Conservation (phyloP, 495 filamentous ascomycete genomes). For the Hypoxylon crocopeplum region DNA sequence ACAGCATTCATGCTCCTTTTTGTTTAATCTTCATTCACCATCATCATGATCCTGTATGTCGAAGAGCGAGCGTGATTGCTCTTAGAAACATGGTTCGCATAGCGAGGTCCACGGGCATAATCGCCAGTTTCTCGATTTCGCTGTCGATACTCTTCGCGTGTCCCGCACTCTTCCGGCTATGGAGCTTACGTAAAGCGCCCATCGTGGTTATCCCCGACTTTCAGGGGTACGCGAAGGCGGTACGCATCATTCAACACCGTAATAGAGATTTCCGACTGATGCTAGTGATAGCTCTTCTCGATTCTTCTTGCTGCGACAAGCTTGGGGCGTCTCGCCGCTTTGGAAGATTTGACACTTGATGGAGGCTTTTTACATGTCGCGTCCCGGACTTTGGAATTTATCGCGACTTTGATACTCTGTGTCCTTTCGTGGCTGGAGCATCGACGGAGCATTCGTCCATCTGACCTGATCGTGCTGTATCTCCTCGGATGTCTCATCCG, state of each 20-base stretch:
- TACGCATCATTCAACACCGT: background rate
- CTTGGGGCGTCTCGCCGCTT: background rate
- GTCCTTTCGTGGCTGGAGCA: conserved; percentile 17
- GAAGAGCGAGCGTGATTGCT: background rate
- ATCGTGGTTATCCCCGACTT: conserved; percentile 6
- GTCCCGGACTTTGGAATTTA: conserved; percentile 7
- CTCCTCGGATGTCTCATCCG: conserved; percentile 60
- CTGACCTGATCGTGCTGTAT: conserved; percentile 46
- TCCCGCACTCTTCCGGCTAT: background rate
- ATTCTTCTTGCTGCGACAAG: conserved; percentile 7
- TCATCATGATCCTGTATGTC: background rate
- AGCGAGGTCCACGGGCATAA: background rate
- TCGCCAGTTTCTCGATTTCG: conserved; percentile 6
- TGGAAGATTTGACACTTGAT: background rate
- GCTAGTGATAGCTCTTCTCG: conserved; percentile 7
- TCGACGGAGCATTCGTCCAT: conserved; percentile 9
- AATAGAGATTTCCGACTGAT: background rate
- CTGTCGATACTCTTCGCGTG: conserved; percentile 12
- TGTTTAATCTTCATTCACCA: no score
- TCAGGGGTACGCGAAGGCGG: conserved; percentile 12
- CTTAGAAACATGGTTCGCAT: conserved; percentile 5
- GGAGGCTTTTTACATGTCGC: background rate
- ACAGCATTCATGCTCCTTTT: no score
- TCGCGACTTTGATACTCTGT: conserved; percentile 5
- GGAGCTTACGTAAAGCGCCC: conserved; percentile 3